Percentiles rank a stretch among this genome's conserved stretches.
Conservation (phyloP, 495 filamentous ascomycete species). For the Podospora anserina region DNA sequence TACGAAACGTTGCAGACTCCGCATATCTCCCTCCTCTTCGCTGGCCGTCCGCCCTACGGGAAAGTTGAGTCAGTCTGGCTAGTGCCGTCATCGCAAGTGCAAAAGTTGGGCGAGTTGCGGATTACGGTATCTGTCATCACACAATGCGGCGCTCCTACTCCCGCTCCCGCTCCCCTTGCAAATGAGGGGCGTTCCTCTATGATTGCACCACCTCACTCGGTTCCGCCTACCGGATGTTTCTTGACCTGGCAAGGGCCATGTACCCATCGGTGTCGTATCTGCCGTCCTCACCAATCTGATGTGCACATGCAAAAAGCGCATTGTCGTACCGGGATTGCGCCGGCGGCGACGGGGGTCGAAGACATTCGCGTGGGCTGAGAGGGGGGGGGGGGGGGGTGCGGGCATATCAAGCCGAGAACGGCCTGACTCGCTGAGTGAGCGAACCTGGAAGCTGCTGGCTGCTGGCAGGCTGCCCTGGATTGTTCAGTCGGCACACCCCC, state of each 20-base stretch:
- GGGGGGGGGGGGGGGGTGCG: conserved; percentile 13
- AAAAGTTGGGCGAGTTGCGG: not conserved
- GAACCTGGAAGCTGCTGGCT: conserved; percentile 10
- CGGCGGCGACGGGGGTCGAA: conserved; percentile 20
- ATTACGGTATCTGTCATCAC: conserved; percentile 15
- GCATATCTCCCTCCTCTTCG: conserved; percentile 7
- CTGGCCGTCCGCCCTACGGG: conserved; percentile 7
- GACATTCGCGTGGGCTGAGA: conserved; percentile 13
- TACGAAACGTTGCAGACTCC: conserved; percentile 8
- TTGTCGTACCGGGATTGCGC: conserved; percentile 20
- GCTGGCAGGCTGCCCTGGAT: conserved; percentile 9
- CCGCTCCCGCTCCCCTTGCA: conserved; percentile 2
- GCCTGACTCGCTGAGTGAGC: conserved; percentile 39
- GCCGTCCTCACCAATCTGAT: conserved; percentile 28
- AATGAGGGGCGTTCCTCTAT: not conserved
- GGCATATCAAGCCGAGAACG: conserved; percentile 26
- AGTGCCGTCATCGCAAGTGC: conserved; percentile 29
- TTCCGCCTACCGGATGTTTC: conserved; percentile 29
- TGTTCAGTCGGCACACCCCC: conserved; percentile 21
- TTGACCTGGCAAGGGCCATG: conserved; percentile 1
- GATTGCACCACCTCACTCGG: conserved; percentile 2
- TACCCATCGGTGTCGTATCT: conserved; percentile 30
- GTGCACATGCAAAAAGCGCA: conserved; percentile 33
- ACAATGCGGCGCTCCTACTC: conserved; percentile 18
- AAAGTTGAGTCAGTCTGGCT: conserved; percentile 24